Evolutionary conservation across 2,329 filamentous ascomycete species (phyloP).

Genomic region (Macroventuria anomochaeta): DNA sequence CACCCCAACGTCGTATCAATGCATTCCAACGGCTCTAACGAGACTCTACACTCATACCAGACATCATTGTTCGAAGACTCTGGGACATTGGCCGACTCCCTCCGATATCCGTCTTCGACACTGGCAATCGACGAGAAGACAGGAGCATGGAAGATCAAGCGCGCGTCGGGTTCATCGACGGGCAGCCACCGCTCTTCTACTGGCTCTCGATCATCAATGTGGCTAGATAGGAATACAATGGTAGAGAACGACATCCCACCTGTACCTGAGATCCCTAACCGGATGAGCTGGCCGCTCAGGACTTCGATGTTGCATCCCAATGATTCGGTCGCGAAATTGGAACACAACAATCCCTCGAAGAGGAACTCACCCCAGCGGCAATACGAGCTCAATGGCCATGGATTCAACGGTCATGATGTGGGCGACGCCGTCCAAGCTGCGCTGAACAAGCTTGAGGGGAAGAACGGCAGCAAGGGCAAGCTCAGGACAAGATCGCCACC

Average conservation of each 20-base stretch:
- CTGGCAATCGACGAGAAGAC: conserved; percentile 42
- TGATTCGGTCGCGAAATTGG: conserved; percentile 18
- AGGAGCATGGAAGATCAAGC: conserved; percentile 43
- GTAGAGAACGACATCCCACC: conserved; percentile 29
- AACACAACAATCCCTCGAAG: conserved; percentile 19
- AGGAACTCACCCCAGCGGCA: conserved; percentile 14
- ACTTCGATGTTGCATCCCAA: conserved; percentile 5
- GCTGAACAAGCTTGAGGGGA: conserved; percentile 28
- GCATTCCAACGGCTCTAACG: conserved; percentile 29
- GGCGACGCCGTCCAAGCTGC: conserved; percentile 30
- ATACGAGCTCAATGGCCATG: conserved; percentile 28
- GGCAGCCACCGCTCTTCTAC: conserved; percentile 18
- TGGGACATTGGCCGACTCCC: conserved; percentile 42
- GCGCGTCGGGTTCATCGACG: conserved; percentile 27
- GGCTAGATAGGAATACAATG: conserved; percentile 27
- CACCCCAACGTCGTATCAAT: conserved; percentile 20
- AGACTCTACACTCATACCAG: conserved; percentile 40
- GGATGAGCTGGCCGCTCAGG: conserved; percentile 13
- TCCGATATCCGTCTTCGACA: conserved; percentile 41
- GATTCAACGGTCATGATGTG: conserved; percentile 26
- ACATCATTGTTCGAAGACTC: conserved; percentile 42
- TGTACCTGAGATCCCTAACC: conserved; percentile 33
- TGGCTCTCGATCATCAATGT: conserved; percentile 22
- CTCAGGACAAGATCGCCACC: conserved; percentile 9
- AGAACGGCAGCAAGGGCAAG: conserved; percentile 19